A percentile compares a stretch with the other conserved stretches of the same genome.
phyloP scores from a whole-genome alignment of 306 rosid genomes.

The Quercus engelmannii region DNA sequence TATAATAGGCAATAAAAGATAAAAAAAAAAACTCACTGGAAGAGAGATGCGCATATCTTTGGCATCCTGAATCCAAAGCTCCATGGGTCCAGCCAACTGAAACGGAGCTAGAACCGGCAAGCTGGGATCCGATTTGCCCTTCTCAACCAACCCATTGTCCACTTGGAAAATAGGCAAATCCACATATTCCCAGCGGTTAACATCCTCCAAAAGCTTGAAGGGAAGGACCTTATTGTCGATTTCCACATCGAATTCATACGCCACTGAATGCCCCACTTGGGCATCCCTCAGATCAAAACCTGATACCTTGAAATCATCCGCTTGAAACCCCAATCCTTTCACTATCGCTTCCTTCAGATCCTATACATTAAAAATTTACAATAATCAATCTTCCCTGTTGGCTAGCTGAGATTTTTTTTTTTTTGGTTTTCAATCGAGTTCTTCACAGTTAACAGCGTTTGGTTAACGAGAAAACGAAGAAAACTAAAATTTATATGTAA shows the following conservation, averaged over 20 bases:
- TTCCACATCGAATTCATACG: conserved; percentile 77
- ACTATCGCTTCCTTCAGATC: conserved; percentile 80
- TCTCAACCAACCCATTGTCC: conserved; percentile 48
- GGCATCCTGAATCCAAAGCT: conserved; percentile 94
- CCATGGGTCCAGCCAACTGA: conserved; percentile 96
- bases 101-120: conserved; percentile 87
- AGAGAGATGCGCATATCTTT: conserved; percentile 74
- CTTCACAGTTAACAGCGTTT: too few relatives aligned
- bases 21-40: conserved; percentile 52
- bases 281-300: conserved; percentile 86
- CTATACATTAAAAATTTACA: conserved; percentile 17
- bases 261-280: conserved; percentile 77
- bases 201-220: conserved; percentile 81
- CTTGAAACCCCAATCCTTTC: conserved; percentile 66
- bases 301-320: conserved; percentile 60
- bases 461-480: too few relatives aligned
- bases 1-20: neutral
- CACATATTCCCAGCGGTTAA: conserved; percentile 76
- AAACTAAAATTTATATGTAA: too few relatives aligned
- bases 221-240: conserved; percentile 69
- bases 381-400: too few relatives aligned
- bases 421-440: too few relatives aligned
- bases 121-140: conserved; percentile 17
- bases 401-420: too few relatives aligned
- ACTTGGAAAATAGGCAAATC: conserved; percentile 79